phyloP scores from a whole-genome alignment of 1,139 yeast species.

The Nakaseomyces nivariensis region DNA sequence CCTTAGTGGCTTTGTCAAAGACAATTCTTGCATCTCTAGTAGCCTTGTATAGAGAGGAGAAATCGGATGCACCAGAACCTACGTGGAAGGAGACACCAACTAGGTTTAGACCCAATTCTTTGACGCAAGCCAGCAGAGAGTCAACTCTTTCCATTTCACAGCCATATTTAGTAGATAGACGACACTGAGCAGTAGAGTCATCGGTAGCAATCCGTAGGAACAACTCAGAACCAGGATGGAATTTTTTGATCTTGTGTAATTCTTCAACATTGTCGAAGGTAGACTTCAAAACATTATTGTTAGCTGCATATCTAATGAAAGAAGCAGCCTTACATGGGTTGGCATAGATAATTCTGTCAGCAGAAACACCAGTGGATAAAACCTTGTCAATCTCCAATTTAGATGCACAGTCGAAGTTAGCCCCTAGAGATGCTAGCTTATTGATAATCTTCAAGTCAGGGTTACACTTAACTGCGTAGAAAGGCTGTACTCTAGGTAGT shows the following conservation, averaged over 20 bases:
- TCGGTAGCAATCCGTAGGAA: slow-evolving; percentile 81
- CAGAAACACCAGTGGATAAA: slow-evolving; percentile 49
- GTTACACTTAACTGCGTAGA: slow-evolving; percentile 92
- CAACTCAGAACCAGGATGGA: slow-evolving; percentile 60
- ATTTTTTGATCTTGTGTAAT: slow-evolving; percentile 57
- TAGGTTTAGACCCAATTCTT: slow-evolving; percentile 49
- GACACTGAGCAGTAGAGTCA: slow-evolving; percentile 81
- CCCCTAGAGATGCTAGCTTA: slow-evolving; percentile 50
- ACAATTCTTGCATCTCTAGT: slow-evolving; percentile 59
- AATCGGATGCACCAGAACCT: slow-evolving; percentile 87
- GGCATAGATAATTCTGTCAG: slow-evolving; percentile 73
- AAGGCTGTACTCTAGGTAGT: slow-evolving; percentile 72
- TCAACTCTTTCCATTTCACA: slow-evolving; percentile 52
- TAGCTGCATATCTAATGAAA: slow-evolving; percentile 61
- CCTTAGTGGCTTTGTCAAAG: slow-evolving; percentile 48
- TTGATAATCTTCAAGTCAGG: slow-evolving; percentile 54
- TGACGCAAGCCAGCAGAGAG: slow-evolving; percentile 51
- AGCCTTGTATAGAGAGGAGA: slow-evolving; percentile 58
- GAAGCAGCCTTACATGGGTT: slow-evolving; percentile 89
- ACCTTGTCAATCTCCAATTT: slow-evolving; percentile 69
- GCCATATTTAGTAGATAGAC: slow-evolving; percentile 84
- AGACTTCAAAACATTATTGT: slow-evolving; percentile 51
- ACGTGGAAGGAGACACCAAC: slow-evolving; percentile 92
- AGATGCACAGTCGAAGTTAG: slow-evolving; percentile 91
- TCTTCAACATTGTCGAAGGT: slow-evolving; percentile 90